Conservation (phyloP, 106 monocot genomes). For the Agapanthus africanus region DNA sequence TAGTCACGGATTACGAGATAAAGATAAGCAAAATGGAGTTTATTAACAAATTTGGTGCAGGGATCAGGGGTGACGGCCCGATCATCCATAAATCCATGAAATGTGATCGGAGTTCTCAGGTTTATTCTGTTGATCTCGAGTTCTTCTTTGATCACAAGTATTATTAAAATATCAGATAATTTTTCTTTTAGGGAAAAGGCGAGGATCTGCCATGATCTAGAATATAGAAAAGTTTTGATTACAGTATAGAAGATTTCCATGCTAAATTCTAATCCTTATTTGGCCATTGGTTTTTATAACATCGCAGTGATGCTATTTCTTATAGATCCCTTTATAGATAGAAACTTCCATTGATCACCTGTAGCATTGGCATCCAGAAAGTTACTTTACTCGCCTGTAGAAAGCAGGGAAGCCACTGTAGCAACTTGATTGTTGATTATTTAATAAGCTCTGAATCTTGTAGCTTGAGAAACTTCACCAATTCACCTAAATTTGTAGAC, state of each 20-base stretch:
- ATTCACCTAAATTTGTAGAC: neutral
- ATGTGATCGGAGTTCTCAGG: constrained; percentile 47
- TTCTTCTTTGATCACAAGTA: neutral
- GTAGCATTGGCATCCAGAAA: neutral
- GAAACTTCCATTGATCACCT: neutral
- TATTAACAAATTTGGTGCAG: constrained; percentile 37
- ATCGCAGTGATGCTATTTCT: neutral
- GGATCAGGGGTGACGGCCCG: constrained; percentile 45
- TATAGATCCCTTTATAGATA: neutral
- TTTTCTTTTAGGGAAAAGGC: neutral
- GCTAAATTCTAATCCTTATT: neutral
- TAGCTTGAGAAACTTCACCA: neutral
- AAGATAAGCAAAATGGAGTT: constrained; percentile 39
- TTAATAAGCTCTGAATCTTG: neutral
- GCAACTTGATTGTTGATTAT: neutral
- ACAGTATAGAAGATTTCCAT: neutral
- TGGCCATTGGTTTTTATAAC: neutral
- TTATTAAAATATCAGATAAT: neutral
- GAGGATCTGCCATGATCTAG: neutral
- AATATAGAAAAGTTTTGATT: neutral
- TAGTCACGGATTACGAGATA: constrained; percentile 56
- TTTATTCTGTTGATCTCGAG: constrained; percentile 7
- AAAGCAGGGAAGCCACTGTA: neutral
- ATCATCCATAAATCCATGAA: constrained; percentile 62
- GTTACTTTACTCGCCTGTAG: neutral